These are phyloP conservation scores for Xylaria longipes DNA, from an alignment of 495 filamentous ascomycete species.

Conservation along the genomic window DNA sequence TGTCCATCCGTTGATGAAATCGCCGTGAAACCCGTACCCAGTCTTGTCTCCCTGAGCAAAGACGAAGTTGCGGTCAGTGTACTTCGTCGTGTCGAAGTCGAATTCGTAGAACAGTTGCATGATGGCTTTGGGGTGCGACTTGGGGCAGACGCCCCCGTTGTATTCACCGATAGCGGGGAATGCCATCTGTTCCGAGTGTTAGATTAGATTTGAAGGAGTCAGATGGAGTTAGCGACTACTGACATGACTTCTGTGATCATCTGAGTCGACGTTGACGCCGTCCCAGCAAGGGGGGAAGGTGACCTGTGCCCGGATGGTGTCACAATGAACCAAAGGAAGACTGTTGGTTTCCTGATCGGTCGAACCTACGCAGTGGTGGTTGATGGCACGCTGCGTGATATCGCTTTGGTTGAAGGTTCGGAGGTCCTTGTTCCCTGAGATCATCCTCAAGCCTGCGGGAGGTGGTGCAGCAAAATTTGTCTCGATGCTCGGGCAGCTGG, in stretches of 20 bases:
- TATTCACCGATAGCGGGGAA: slow-evolving; percentile 38
- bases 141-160: slow-evolving; percentile 67
- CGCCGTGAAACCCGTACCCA: slow-evolving; percentile 75
- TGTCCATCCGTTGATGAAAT: slow-evolving; percentile 80
- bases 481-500: slow-evolving; percentile 14
- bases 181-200: slow-evolving; percentile 24
- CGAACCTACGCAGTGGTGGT: slow-evolving; percentile 20
- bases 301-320: slow-evolving; percentile 55
- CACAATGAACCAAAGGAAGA: slow-evolving; percentile 27
- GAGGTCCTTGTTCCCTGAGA: slow-evolving; percentile 24
- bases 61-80: slow-evolving; percentile 60
- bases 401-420: slow-evolving; percentile 21
- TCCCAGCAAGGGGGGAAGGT: slow-evolving; percentile 79
- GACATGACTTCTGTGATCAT: slow-evolving; percentile 65
- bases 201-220: not conserved
- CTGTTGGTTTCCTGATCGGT: slow-evolving; percentile 22
- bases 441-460: slow-evolving; percentile 24
- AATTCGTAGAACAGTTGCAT: slow-evolving; percentile 72
- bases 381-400: slow-evolving; percentile 27
- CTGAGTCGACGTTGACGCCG: slow-evolving; percentile 62
- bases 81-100: slow-evolving; percentile 61
- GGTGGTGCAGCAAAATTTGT: slow-evolving; percentile 11
- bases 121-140: slow-evolving; percentile 62
- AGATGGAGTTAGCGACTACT: slow-evolving; percentile 62
- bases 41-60: slow-evolving; percentile 73